These are phyloP conservation scores for Xylaria acuta DNA, from an alignment of 495 filamentous ascomycete species.

Conservation along the genomic window DNA sequence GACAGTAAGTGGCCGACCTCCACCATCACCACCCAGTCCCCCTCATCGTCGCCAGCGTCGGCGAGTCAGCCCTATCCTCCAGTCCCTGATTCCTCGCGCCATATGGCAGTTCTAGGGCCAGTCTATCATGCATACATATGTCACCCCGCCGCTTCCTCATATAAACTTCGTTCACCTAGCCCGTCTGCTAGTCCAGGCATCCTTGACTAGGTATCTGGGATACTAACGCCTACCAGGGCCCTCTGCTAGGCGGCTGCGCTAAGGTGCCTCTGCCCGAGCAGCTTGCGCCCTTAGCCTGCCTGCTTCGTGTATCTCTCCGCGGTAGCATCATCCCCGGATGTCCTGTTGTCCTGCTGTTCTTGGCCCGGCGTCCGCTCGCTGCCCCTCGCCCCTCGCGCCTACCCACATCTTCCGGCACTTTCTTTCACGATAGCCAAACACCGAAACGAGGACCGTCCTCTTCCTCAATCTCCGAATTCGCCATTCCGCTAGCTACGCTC, in stretches of 20 bases:
- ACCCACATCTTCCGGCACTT: slow-evolving; percentile 8
- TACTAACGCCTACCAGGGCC: slow-evolving; percentile 3
- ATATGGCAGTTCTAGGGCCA: not conserved
- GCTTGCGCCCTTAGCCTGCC: slow-evolving; percentile 10
- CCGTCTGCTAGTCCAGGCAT: not conserved
- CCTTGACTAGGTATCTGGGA: not conserved
- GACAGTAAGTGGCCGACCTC: slow-evolving; percentile 3
- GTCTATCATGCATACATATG: slow-evolving; percentile 4
- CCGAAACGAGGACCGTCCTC: not conserved
- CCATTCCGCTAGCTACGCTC: slow-evolving; percentile 24
- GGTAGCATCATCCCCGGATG: slow-evolving; percentile 15
- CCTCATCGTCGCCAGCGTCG: slow-evolving; percentile 5
- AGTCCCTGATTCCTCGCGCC: not conserved
- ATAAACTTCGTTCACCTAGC: not conserved
- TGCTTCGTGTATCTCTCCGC: not conserved
- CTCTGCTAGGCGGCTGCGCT: slow-evolving; percentile 19
- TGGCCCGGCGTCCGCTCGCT: slow-evolving; percentile 1
- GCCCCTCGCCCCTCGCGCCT: not conserved
- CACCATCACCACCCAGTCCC: not conserved
- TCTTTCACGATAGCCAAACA: slow-evolving; percentile 7
- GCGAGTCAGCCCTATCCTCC: slow-evolving; percentile 10
- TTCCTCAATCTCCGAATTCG: slow-evolving; percentile 10
- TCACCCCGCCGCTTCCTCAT: slow-evolving; percentile 7
- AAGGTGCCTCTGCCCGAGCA: slow-evolving; percentile 14
- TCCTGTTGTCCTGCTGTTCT: slow-evolving; percentile 1